Evolutionary conservation across 1,284 basidiomycete genomes (phyloP).

Genomic region (Rhizoctonia solani): DNA sequence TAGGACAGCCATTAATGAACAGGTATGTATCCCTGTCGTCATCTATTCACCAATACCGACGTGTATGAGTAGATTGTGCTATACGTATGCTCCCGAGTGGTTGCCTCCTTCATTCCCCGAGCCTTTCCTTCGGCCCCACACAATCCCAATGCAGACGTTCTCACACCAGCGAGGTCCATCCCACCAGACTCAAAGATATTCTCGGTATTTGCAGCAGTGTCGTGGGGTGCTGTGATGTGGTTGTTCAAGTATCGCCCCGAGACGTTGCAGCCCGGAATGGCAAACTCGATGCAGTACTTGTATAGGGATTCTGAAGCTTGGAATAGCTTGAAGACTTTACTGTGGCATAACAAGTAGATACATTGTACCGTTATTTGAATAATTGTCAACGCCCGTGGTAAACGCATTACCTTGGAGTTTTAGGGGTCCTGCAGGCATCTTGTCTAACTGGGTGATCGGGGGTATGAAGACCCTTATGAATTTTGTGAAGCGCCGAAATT

Average conservation of each 20-base stretch:
- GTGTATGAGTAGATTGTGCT: slow-evolving; percentile 84
- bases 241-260: slow-evolving; percentile 85
- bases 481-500: slow-evolving; percentile 34
- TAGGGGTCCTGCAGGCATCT: slow-evolving; percentile 12
- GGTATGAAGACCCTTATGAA: slow-evolving; percentile 18
- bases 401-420: background rate
- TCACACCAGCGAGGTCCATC: slow-evolving; percentile 60
- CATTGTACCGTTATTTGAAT: background rate
- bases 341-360: slow-evolving; percentile 76
- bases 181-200: slow-evolving; percentile 85
- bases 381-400: background rate
- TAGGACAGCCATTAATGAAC: slow-evolving; percentile 96
- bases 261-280: slow-evolving; percentile 92
- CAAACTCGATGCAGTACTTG: slow-evolving; percentile 78
- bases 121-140: slow-evolving; percentile 54
- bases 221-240: slow-evolving; percentile 99
- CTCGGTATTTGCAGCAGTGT: slow-evolving; percentile 83
- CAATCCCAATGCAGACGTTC: slow-evolving; percentile 45
- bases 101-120: slow-evolving; percentile 86
- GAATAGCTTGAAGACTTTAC: slow-evolving; percentile 67
- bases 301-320: slow-evolving; percentile 80
- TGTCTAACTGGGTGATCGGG: background rate
- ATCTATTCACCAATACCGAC: background rate
- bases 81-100: slow-evolving; percentile 88
- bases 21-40: slow-evolving; percentile 59